Conservation (phyloP, 805 yeast genomes). For the Torulaspora gathmanii region DNA sequence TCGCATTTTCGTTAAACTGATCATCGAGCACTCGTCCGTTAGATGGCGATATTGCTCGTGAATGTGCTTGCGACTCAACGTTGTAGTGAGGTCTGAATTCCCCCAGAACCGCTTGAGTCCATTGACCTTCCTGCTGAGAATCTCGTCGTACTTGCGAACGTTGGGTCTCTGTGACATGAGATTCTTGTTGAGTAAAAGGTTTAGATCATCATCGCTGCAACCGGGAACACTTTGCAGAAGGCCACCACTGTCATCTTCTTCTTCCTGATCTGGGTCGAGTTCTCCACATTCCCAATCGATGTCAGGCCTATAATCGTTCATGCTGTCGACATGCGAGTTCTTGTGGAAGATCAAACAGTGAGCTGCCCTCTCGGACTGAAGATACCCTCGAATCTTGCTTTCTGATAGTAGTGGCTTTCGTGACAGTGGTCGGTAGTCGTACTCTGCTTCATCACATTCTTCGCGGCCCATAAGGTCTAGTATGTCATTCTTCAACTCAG, state of each 20-base stretch:
- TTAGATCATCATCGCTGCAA: conserved; percentile 15
- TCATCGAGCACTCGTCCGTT: conserved; percentile 6
- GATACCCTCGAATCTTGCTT: conserved; percentile 20
- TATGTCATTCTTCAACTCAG: conserved; percentile 1
- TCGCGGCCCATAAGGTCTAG: conserved; percentile 1
- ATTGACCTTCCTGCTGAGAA: conserved; percentile 17
- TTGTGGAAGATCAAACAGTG: conserved; percentile 32
- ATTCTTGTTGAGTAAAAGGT: conserved; percentile 11
- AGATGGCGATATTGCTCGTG: conserved; percentile 23
- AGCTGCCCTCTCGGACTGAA: conserved; percentile 28
- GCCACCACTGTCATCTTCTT: conserved; percentile 3
- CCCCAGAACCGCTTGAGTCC: conserved; percentile 22
- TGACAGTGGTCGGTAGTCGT: conserved; percentile 26
- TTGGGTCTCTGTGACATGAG: conserved; percentile 19
- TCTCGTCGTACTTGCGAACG: conserved; percentile 21
- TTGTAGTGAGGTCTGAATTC: conserved; percentile 16
- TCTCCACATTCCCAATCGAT: conserved; percentile 25
- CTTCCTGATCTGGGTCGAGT: conserved; percentile 5
- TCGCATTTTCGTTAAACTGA: not conserved
- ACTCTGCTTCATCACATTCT: conserved; percentile 8
- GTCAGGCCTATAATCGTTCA: conserved; percentile 27
- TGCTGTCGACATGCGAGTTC: conserved; percentile 12
- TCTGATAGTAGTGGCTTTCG: conserved; percentile 22
- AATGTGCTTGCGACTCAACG: conserved; percentile 21
- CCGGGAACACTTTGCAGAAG: conserved; percentile 15